Conservation (phyloP, 1,284 basidiomycete species). For the Entoloma clypeatum region DNA sequence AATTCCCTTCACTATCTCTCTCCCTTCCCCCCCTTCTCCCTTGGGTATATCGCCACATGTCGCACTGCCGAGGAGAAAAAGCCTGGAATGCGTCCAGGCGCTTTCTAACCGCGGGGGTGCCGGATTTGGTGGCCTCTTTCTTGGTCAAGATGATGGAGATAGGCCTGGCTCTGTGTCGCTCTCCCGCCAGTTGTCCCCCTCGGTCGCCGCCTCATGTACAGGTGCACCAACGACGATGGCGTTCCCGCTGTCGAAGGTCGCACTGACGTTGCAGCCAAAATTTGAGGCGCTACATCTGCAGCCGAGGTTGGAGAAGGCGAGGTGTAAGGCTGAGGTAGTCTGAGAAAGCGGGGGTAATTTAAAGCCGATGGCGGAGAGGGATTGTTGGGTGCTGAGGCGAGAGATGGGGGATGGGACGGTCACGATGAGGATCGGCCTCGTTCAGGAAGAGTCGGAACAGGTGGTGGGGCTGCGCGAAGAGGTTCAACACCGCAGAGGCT, state of each 20-base stretch:
- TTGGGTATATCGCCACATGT: no score
- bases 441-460: neutral
- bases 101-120: slow-evolving; percentile 11
- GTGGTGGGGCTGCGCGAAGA: no score
- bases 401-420: slow-evolving; percentile 25
- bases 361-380: slow-evolving; percentile 23
- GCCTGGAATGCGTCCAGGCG: slow-evolving; percentile 64
- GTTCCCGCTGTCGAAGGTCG: slow-evolving; percentile 32
- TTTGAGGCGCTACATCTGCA: slow-evolving; percentile 40
- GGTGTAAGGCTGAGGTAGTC: slow-evolving; percentile 67
- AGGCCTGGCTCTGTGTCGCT: slow-evolving; percentile 1
- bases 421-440: slow-evolving; percentile 10
- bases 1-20: slow-evolving; percentile 51
- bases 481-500: slow-evolving; percentile 7
- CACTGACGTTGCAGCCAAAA: slow-evolving; percentile 46
- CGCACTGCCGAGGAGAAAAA: slow-evolving; percentile 44
- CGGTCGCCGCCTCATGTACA: neutral
- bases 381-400: slow-evolving; percentile 27
- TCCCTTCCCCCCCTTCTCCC: slow-evolving; percentile 39
- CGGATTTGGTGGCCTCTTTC: neutral
- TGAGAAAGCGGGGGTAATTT: slow-evolving; percentile 58
- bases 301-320: slow-evolving; percentile 49
- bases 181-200: slow-evolving; percentile 19
- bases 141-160: neutral
- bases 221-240: slow-evolving; percentile 1